Evolutionary conservation across 805 yeast species (phyloP), one percentile per base, ranked within the genome.

Genomic region (Suhomyces kilbournensis): DNA sequence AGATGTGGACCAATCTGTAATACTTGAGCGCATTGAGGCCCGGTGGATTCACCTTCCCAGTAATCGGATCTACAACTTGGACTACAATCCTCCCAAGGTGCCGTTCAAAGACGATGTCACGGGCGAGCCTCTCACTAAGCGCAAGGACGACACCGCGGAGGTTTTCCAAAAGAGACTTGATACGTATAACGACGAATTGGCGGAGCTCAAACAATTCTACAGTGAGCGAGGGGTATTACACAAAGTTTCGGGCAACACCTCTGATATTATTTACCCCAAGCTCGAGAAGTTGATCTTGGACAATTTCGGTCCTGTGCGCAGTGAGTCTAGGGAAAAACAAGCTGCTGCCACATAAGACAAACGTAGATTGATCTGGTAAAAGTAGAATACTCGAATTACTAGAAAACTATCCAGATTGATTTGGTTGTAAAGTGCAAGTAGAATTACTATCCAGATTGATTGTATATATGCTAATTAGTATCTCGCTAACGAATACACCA

Each of bases 21-120:
- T 92, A 25, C 68, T 91, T 23, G 85, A 85, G 34, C 77, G 98
- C 63, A 90, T 93, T 19, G 88, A 86, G 60, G 87, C 89, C 55
- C 72, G 97, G 59, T 90, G 89, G 85, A 86, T 91, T 40, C 97
- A 92, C 68, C 65, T 78, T 12, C 83, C 88, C 0, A 88, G 96
- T 49, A 97, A 97, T 0, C 74, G 97, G 57, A 86, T 91, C 2
- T 92, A 92, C 67, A 93, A 89, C 66, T 66, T 88, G 56, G 84
- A 89, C 51, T 92, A 90, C 69, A 91, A 88, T 61, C 97, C 97
- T 6, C 98, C 98, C 7, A 86, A 86, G 61, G 79, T 77, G 1
- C 83, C 90, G 0, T 96, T 90, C 34, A 77, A 71, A 55, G 98
- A 92, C 63, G 97, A 92, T 66, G 63, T 90, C 2, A 92, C 98